Evolutionary conservation across 305 asterid genomes (phyloP).

Genomic region (Solanum hybrid): DNA sequence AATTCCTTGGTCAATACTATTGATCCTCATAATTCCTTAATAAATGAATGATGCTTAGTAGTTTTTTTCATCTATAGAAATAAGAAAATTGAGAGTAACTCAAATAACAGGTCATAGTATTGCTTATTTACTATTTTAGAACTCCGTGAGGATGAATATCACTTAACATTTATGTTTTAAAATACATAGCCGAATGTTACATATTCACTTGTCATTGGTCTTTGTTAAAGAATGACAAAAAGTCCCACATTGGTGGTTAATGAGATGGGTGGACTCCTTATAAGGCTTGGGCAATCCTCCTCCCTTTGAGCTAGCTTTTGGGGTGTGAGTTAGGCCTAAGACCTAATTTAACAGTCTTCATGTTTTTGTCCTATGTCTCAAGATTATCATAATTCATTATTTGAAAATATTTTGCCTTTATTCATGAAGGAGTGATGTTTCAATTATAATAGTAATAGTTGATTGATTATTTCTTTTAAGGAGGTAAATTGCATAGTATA

Average conservation of each 20-base stretch:
- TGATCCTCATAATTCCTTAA: background rate
- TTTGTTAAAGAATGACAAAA: too few species aligned
- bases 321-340: too few species aligned
- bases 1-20: background rate
- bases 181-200: background rate
- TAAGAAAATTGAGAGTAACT: background rate
- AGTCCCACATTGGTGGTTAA: too few species aligned
- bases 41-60: background rate
- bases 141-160: background rate
- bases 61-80: background rate
- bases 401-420: background rate
- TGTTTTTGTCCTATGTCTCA: background rate
- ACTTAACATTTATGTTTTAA: background rate
- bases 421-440: background rate
- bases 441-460: background rate
- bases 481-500: background rate
- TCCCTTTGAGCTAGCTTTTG: too few species aligned
- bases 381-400: background rate
- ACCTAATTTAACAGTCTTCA: background rate
- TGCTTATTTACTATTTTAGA: background rate
- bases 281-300: too few species aligned
- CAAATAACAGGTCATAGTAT: background rate
- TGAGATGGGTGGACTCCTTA: too few species aligned
- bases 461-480: background rate
- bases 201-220: background rate